A percentile compares a stretch with the other conserved stretches of the same genome.
Conservation (phyloP, 106 monocot genomes). For the Alisma plantagoaquatica region DNA sequence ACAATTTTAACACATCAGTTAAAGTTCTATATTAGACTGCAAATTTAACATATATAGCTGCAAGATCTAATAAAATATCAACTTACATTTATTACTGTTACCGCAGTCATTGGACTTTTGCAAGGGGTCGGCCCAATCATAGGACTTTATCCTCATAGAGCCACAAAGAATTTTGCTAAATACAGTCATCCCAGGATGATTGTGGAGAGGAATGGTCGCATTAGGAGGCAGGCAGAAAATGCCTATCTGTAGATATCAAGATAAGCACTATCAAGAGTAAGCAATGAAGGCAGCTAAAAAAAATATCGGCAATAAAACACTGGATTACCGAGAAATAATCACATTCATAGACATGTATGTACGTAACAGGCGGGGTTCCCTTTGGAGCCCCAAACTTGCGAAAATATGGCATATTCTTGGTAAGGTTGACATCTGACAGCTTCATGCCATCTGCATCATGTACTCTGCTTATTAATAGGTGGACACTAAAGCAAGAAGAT, state of each 20-base stretch:
- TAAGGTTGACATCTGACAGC: slow-evolving; percentile 9
- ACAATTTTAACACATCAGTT: background rate
- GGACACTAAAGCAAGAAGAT: too few species aligned
- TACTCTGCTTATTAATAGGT: too few species aligned
- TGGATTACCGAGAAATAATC: slow-evolving; percentile 17
- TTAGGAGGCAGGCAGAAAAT: slow-evolving; percentile 23
- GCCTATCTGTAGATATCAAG: slow-evolving; percentile 11
- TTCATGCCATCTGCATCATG: slow-evolving; percentile 22
- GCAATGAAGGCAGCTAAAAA: background rate
- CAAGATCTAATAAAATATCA: background rate
- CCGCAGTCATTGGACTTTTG: background rate
- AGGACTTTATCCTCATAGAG: slow-evolving; percentile 66
- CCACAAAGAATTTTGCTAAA: slow-evolving; percentile 92
- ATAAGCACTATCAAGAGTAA: background rate
- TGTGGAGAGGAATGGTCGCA: slow-evolving; percentile 60
- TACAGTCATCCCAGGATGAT: slow-evolving; percentile 97
- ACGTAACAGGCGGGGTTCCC: slow-evolving; percentile 13
- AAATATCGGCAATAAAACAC: background rate
- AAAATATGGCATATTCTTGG: slow-evolving; percentile 14
- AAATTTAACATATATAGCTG: background rate
- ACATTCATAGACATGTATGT: slow-evolving; percentile 20
- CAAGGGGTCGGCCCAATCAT: slow-evolving; percentile 61
- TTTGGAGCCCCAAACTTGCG: background rate
- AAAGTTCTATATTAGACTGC: background rate
- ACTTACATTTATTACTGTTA: slow-evolving; percentile 3